phyloP scores from a whole-genome alignment of 2,329 filamentous ascomycete species.

The Aspergillus eucalypticola region DNA sequence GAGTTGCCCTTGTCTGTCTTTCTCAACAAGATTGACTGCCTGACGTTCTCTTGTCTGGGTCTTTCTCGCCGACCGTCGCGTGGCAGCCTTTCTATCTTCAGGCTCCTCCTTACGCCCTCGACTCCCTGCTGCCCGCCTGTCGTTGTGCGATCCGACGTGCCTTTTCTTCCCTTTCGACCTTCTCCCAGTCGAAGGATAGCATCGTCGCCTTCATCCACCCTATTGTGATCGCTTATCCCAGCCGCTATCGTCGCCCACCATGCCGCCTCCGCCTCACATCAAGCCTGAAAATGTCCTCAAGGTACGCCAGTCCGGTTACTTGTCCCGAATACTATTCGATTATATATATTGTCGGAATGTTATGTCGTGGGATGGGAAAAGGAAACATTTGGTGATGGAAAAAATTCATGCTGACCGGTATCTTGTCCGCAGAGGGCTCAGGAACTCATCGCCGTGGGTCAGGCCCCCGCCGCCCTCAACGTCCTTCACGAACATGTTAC shows the following conservation, averaged over 20 bases:
- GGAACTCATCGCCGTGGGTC: conserved; percentile 97
- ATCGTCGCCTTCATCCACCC: background rate
- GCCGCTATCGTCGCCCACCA: conserved; percentile 50
- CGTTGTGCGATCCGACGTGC: conserved; percentile 26
- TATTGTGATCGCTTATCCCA: conserved; percentile 24
- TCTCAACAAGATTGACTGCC: conserved; percentile 16
- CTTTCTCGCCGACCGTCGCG: conserved; percentile 33
- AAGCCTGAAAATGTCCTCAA: conserved; percentile 99
- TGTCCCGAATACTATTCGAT: conserved; percentile 1
- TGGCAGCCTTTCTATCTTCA: conserved; percentile 35
- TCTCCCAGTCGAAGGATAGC: conserved; percentile 5
- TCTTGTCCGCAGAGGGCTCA: conserved; percentile 68
- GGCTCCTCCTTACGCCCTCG: conserved; percentile 22
- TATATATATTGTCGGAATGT: too few relatives aligned
- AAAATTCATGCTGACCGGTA: conserved; percentile 17
- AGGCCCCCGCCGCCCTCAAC: conserved; percentile 86
- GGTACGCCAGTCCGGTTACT: conserved; percentile 41
- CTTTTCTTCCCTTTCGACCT: conserved; percentile 13
- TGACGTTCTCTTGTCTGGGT: conserved; percentile 25
- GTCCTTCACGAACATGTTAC: conserved; percentile 99
- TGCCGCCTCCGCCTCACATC: conserved; percentile 95
- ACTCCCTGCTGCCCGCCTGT: conserved; percentile 31
- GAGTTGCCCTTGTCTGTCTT: conserved; percentile 16
- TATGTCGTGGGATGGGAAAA: background rate
- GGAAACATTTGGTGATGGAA: background rate